Evolutionary conservation across 2,329 filamentous ascomycete species (phyloP).

Genomic region (Talaromyces amestolkiae): DNA sequence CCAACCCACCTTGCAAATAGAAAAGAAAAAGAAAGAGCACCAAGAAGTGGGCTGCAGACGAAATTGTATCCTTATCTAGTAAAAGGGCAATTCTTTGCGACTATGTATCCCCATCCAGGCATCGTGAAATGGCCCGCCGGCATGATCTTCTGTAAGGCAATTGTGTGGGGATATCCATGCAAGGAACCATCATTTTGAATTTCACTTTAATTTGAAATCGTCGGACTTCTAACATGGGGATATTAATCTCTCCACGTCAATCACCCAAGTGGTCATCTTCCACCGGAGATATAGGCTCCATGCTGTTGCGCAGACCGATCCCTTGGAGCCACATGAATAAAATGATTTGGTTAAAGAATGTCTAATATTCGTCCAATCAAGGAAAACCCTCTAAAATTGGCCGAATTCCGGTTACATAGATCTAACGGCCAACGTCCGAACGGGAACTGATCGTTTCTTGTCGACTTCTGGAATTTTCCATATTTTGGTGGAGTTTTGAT

Average conservation of each 20-base stretch:
- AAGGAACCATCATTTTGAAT: constrained; percentile 1
- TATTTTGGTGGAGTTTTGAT: not conserved
- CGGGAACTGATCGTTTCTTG: not conserved
- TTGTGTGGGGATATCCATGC: constrained; percentile 2
- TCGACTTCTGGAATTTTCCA: constrained; percentile 13
- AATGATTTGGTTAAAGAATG: not conserved
- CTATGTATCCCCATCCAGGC: not conserved
- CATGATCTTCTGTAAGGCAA: not conserved
- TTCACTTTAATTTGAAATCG: not conserved
- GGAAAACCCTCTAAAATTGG: no score
- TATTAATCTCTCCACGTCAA: not conserved
- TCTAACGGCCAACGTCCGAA: constrained; percentile 7
- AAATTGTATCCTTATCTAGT: not conserved
- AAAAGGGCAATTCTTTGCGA: not conserved
- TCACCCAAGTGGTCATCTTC: not conserved
- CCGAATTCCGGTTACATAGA: constrained; percentile 10
- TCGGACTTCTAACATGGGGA: not conserved
- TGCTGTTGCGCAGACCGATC: not conserved
- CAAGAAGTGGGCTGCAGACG: not conserved
- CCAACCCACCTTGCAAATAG: not conserved
- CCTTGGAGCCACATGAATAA: not conserved
- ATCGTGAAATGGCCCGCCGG: not conserved
- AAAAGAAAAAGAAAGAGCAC: not conserved
- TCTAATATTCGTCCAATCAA: not conserved
- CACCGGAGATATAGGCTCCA: not conserved